phyloP scores from a whole-genome alignment of 306 rosid genomes.

The Vachellia pachyceras region DNA sequence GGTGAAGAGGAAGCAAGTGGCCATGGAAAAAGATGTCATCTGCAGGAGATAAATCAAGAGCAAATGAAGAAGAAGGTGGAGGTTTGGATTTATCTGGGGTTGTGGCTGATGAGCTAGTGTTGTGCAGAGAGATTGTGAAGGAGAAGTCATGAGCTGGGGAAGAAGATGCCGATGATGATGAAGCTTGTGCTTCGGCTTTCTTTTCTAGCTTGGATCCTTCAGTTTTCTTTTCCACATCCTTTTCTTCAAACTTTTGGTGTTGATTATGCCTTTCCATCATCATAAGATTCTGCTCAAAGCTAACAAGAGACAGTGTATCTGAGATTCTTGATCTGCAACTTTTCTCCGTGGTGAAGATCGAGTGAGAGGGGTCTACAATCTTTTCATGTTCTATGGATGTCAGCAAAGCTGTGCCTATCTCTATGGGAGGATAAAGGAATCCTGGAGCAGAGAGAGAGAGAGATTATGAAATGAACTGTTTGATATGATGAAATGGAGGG shows the following conservation, averaged over 20 bases:
- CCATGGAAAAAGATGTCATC: too few relatives aligned
- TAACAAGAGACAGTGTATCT: slow-evolving; percentile 34
- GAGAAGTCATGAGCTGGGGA: slow-evolving; percentile 95
- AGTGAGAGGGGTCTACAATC: slow-evolving; percentile 35
- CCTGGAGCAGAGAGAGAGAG: slow-evolving; percentile 8
- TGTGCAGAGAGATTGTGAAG: slow-evolving; percentile 88
- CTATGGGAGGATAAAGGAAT: slow-evolving; percentile 32
- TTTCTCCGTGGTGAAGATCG: slow-evolving; percentile 19
- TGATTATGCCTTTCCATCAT: slow-evolving; percentile 70
- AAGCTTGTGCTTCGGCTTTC: slow-evolving; percentile 19
- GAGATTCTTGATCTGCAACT: slow-evolving; percentile 34
- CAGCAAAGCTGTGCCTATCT: slow-evolving; percentile 32
- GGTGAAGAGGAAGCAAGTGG: too few relatives aligned
- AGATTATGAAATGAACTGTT: slow-evolving; percentile 37
- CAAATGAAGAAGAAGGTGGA: too few relatives aligned
- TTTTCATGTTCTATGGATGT: slow-evolving; percentile 54
- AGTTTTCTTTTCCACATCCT: slow-evolving; percentile 37
- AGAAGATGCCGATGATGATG: slow-evolving; percentile 56
- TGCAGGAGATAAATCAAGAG: too few relatives aligned
- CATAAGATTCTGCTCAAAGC: slow-evolving; percentile 39
- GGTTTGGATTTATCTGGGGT: background rate
- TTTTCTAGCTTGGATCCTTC: slow-evolving; percentile 6
- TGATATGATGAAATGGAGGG: slow-evolving; percentile 25
- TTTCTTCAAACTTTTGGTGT: slow-evolving; percentile 48
- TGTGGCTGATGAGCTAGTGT: slow-evolving; percentile 55